Evolutionary conservation across 164 flowering plant genomes (phyloP).

Genomic region (Aristolochia contorta): DNA sequence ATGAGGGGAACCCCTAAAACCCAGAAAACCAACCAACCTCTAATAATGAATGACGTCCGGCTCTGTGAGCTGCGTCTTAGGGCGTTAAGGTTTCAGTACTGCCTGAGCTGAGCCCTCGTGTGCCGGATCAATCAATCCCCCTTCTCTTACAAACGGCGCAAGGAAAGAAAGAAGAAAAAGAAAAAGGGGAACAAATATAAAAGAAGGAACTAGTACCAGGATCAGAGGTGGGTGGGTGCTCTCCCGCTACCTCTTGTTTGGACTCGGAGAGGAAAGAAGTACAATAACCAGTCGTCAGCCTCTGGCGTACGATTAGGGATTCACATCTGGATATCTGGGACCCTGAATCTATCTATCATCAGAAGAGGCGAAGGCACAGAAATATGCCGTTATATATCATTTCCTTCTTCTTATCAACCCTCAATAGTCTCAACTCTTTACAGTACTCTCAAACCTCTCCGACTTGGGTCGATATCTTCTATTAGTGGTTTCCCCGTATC

Average conservation of each 20-base stretch:
- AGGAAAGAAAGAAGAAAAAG: neutral
- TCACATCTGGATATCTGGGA: neutral
- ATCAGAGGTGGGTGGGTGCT: slow-evolving; percentile 3
- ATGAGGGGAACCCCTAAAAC: neutral
- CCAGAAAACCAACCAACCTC: no score
- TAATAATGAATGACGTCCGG: neutral
- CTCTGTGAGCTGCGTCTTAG: neutral
- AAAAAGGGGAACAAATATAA: no score
- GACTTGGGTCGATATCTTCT: no score
- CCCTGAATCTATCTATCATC: no score
- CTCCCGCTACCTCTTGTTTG: no score
- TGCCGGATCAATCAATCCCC: neutral
- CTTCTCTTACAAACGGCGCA: neutral
- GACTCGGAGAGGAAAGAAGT: no score
- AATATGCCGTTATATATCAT: slow-evolving; percentile 3
- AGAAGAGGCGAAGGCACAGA: neutral
- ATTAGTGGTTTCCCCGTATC: neutral
- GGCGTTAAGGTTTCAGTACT: neutral
- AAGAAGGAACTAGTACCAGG: no score
- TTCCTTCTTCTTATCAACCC: neutral
- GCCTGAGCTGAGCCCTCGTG: neutral
- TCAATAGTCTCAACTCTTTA: neutral
- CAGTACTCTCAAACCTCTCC: neutral
- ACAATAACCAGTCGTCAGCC: neutral
- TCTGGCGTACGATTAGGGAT: slow-evolving; percentile 9